Evolutionary conservation across 305 asterid species (phyloP).

Genomic region (Solanum chacoense): DNA sequence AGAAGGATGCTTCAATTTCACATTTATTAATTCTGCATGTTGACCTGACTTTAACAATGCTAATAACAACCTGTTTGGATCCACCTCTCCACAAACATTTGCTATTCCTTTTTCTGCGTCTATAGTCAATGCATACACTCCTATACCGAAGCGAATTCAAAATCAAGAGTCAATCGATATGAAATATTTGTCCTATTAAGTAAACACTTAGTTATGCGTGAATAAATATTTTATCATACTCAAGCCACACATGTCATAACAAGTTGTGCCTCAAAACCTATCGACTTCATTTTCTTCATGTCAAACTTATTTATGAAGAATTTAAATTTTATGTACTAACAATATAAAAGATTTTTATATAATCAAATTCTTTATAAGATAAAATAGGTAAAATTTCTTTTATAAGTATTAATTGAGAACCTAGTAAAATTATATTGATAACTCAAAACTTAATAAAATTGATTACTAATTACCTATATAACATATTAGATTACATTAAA

Average conservation of each 20-base stretch:
- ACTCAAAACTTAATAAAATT: not conserved
- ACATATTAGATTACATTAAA: not conserved
- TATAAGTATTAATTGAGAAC: not conserved
- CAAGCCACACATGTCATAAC: not conserved
- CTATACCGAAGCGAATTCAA: not conserved
- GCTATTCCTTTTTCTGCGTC: constrained; percentile 10
- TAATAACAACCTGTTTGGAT: constrained; percentile 5
- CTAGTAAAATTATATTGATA: not conserved
- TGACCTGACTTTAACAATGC: constrained; percentile 16
- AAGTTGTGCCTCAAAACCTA: not conserved
- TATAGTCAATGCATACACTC: constrained; percentile 9
- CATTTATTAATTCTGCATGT: constrained; percentile 12
- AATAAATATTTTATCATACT: not conserved
- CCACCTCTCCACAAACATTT: constrained; percentile 17
- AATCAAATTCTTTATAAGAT: not conserved
- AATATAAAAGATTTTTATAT: not conserved
- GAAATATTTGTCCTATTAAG: not conserved
- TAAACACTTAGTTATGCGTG: not conserved
- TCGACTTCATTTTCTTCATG: not conserved
- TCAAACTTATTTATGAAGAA: not conserved
- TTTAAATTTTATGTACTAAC: too few relatives aligned
- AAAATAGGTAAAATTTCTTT: not conserved
- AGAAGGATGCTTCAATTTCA: not conserved
- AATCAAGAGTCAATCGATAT: not conserved
- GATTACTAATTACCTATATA: not conserved